Conservation (phyloP, 495 filamentous ascomycete species). For the Aspergillus nidulans region DNA sequence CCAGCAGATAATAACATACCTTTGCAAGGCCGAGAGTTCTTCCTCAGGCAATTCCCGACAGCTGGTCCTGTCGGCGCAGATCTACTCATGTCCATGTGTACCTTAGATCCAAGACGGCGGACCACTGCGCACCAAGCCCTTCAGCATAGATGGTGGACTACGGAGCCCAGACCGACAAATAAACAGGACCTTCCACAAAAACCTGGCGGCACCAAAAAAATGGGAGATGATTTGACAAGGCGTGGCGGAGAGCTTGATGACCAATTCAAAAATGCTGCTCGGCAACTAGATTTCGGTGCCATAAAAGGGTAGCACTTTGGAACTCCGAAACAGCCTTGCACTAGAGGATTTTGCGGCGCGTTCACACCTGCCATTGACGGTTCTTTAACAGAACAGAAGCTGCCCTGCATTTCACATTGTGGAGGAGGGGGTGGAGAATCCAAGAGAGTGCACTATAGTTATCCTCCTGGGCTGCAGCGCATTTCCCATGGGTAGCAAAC, state of each 20-base stretch:
- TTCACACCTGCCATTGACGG: too few species aligned
- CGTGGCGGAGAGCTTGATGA: conserved; percentile 70
- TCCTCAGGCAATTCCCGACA: conserved; percentile 65
- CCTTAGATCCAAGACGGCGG: conserved; percentile 78
- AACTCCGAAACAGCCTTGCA: too few species aligned
- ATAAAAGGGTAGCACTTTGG: conserved; percentile 38
- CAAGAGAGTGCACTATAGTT: too few species aligned
- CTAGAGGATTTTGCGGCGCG: too few species aligned
- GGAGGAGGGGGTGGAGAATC: too few species aligned
- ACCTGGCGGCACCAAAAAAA: conserved; percentile 63
- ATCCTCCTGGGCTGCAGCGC: too few species aligned
- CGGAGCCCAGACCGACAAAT: conserved; percentile 74
- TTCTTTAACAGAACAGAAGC: too few species aligned
- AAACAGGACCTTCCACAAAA: conserved; percentile 78
- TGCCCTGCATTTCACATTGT: too few species aligned
- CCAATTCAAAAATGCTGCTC: conserved; percentile 67
- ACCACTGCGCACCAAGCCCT: conserved; percentile 71
- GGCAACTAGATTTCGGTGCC: conserved; percentile 76
- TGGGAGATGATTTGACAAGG: conserved; percentile 80
- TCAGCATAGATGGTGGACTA: conserved; percentile 80
- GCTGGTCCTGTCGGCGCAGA: conserved; percentile 79
- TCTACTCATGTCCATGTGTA: conserved; percentile 78
- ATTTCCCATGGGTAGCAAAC: too few species aligned
- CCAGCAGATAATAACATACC: conserved; percentile 52
- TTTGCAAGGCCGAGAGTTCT: conserved; percentile 63